phyloP scores from a whole-genome alignment of 2,329 filamentous ascomycete genomes.

The Sporothrix curviconia region DNA sequence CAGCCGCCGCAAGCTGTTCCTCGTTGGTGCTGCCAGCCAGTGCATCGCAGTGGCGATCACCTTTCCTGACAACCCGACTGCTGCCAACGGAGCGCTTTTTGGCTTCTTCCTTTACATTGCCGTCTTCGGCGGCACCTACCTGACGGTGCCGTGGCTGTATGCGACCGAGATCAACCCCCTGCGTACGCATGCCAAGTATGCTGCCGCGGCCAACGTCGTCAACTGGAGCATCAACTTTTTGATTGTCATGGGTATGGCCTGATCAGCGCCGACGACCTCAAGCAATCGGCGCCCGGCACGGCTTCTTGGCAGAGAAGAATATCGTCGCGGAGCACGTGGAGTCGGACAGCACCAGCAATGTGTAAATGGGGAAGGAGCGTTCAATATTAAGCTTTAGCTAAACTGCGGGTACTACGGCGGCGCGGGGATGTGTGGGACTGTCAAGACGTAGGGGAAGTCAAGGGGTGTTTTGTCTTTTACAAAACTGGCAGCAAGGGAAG shows the following conservation, averaged over 20 bases:
- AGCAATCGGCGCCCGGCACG: not conserved
- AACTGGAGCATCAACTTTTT: conserved; percentile 60
- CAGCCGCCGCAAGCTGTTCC: conserved; percentile 55
- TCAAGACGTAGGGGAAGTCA: too few species aligned
- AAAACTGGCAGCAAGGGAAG: too few species aligned
- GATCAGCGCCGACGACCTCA: conserved; percentile 13
- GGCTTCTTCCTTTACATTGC: conserved; percentile 59
- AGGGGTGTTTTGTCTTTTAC: too few species aligned
- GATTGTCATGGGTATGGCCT: conserved; percentile 51
- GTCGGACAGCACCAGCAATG: too few species aligned
- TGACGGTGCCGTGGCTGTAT: conserved; percentile 52
- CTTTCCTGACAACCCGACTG: conserved; percentile 27
- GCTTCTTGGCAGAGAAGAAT: not conserved
- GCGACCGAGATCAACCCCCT: conserved; percentile 56
- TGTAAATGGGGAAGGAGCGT: too few species aligned
- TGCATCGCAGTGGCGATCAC: conserved; percentile 53
- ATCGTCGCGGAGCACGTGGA: not conserved
- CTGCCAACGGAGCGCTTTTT: conserved; percentile 31
- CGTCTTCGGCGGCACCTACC: conserved; percentile 49
- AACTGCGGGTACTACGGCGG: too few species aligned
- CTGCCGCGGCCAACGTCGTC: conserved; percentile 55
- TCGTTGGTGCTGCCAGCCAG: conserved; percentile 57
- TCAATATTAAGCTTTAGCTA: too few species aligned
- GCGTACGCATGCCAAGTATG: conserved; percentile 54
- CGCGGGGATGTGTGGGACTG: too few species aligned